phyloP scores from a whole-genome alignment of 108 stramenopile species.

The Aurantiochytrium sp. region DNA sequence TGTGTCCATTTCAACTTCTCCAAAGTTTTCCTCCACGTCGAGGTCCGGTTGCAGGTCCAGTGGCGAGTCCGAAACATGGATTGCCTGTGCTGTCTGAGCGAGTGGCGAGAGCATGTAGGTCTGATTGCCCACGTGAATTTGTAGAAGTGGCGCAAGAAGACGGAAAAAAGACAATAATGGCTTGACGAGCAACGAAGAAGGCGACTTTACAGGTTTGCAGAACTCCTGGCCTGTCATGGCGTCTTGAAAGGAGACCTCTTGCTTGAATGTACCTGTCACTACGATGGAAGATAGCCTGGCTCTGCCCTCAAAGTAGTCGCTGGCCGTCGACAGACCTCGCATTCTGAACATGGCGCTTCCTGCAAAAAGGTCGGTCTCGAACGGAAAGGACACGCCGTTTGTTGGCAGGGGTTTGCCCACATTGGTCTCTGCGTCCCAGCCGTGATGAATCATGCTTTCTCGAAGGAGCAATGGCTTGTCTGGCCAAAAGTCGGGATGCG shows the following conservation, averaged over 20 bases:
- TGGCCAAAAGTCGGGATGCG: not conserved
- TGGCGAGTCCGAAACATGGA: not conserved
- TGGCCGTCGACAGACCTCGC: not conserved
- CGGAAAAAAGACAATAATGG: not conserved
- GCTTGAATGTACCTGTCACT: not conserved
- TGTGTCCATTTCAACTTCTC: not conserved
- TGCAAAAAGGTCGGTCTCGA: not conserved
- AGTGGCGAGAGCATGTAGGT: not conserved
- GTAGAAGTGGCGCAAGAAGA: not conserved
- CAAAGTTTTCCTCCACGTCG: not conserved
- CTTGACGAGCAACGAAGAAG: not conserved
- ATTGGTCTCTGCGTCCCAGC: not conserved
- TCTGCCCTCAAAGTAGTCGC: not conserved
- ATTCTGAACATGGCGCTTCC: not conserved
- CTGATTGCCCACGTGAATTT: not conserved
- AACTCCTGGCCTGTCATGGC: not conserved
- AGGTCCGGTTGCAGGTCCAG: not conserved
- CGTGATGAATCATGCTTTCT: not conserved
- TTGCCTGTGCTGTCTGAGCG: not conserved
- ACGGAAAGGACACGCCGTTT: not conserved
- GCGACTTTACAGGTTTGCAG: not conserved
- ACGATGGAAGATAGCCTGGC: not conserved
- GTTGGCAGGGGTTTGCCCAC: not conserved
- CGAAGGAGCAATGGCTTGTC: not conserved
- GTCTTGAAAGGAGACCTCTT: not conserved